Evolutionary conservation across 2,329 filamentous ascomycete genomes (phyloP).

Genomic region (Trichoderma breve): DNA sequence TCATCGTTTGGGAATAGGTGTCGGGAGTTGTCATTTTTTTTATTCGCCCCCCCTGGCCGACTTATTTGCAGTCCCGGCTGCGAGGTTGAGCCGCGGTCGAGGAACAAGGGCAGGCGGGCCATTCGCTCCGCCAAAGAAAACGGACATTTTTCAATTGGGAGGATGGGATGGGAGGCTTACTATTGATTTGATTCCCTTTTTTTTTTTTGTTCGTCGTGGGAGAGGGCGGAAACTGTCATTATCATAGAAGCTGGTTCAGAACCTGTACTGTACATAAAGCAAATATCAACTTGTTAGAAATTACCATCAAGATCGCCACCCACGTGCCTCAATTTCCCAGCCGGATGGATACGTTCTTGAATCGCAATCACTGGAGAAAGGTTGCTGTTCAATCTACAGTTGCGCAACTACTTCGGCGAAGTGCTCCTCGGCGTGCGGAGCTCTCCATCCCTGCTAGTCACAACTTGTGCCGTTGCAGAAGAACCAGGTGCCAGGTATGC

Average conservation of each 20-base stretch:
- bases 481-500: neutral
- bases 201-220: neutral
- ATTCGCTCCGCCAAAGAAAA: neutral
- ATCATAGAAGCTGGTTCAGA: neutral
- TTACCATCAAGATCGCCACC: neutral
- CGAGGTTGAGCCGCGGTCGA: neutral
- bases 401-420: neutral
- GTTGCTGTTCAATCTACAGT: neutral
- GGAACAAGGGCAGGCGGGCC: neutral
- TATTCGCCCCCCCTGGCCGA: neutral
- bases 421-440: conserved; percentile 4
- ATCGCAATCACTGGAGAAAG: neutral
- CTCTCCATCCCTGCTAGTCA: neutral
- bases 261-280: neutral
- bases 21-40: conserved; percentile 15
- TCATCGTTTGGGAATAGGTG: conserved; percentile 11
- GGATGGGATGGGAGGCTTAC: neutral
- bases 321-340: neutral
- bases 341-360: neutral
- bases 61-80: neutral
- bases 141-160: neutral
- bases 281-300: neutral
- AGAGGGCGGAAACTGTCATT: neutral
- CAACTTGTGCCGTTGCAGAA: conserved; percentile 1
- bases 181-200: neutral